phyloP scores from a whole-genome alignment of 1,284 basidiomycete species.

The Papiliotrema laurentii region DNA sequence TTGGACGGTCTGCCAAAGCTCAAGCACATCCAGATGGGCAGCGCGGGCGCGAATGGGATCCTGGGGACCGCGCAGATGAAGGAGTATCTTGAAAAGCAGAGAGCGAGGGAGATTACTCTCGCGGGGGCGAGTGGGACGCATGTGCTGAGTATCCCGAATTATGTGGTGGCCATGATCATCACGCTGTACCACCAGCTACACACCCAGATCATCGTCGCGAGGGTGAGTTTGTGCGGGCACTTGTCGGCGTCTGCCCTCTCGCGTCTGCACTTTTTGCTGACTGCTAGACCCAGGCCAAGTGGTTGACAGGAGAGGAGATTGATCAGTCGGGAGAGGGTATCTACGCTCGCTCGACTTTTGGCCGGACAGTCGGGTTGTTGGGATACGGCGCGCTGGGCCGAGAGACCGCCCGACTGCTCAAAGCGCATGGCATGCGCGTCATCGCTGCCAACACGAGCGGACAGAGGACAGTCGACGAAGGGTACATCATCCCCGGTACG shows the following conservation, averaged over 20 bases:
- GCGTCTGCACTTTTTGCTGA: background rate
- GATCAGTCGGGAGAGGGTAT: constrained; percentile 14
- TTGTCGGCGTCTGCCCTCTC: background rate
- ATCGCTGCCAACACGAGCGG: constrained; percentile 47
- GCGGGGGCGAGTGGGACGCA: constrained; percentile 40
- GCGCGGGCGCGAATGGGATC: background rate
- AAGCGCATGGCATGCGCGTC: constrained; percentile 36
- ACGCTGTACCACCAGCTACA: constrained; percentile 35
- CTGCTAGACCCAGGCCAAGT: constrained; percentile 20
- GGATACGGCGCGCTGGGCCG: constrained; percentile 40
- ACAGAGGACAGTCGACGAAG: constrained; percentile 29
- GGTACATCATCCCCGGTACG: constrained; percentile 13
- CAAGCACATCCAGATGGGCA: constrained; percentile 29
- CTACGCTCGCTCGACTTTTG: constrained; percentile 11
- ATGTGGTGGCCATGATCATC: constrained; percentile 34
- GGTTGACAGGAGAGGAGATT: constrained; percentile 26
- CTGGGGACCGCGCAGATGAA: background rate
- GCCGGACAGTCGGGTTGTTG: constrained; percentile 30
- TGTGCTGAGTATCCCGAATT: constrained; percentile 40
- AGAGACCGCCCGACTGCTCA: constrained; percentile 42
- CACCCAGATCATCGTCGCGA: constrained; percentile 24
- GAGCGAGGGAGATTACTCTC: constrained; percentile 20
- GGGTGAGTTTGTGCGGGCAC: constrained; percentile 17
- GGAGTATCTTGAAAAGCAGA: constrained; percentile 2
- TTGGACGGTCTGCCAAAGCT: constrained; percentile 22